A percentile compares a stretch with the other conserved stretches of the same genome.
Conservation (phyloP, 805 yeast species). For the Brettanomyces sp. region DNA sequence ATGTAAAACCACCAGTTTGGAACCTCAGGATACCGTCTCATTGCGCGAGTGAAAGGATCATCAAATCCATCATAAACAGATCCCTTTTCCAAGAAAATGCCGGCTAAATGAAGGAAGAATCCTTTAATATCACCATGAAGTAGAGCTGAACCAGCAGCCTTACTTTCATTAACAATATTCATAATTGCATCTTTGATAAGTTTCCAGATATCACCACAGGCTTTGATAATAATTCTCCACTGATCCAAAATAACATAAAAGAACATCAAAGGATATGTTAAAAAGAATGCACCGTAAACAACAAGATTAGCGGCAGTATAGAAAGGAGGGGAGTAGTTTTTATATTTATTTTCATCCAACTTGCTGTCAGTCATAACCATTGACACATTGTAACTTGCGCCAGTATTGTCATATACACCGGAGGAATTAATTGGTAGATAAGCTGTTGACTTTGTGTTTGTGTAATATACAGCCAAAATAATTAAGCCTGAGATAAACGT, state of each 20-base stretch:
- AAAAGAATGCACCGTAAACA: conserved; percentile 55
- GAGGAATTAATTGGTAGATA: conserved; percentile 50
- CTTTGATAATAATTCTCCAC: conserved; percentile 35
- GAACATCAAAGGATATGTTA: conserved; percentile 53
- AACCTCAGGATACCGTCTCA: conserved; percentile 53
- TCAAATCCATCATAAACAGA: conserved; percentile 22
- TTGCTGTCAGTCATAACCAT: conserved; percentile 36
- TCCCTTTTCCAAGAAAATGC: conserved; percentile 1
- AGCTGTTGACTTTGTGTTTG: conserved; percentile 41
- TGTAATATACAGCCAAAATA: conserved; percentile 43
- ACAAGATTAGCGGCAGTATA: conserved; percentile 49
- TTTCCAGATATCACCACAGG: conserved; percentile 6
- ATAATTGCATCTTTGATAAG: neutral
- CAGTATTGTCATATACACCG: conserved; percentile 42
- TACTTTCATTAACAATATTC: neutral
- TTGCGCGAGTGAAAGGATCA: conserved; percentile 30
- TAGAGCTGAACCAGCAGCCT: neutral
- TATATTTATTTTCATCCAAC: conserved; percentile 39
- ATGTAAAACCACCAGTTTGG: conserved; percentile 65
- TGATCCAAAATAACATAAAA: conserved; percentile 51
- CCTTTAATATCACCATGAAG: conserved; percentile 1
- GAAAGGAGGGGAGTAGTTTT: conserved; percentile 55
- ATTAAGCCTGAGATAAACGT: conserved; percentile 44
- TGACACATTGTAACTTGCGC: conserved; percentile 38
- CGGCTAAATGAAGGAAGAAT: neutral